These are phyloP conservation scores for Colletotrichum destructivum DNA, from an alignment of 2,329 filamentous ascomycete species.

Conservation along the genomic window DNA sequence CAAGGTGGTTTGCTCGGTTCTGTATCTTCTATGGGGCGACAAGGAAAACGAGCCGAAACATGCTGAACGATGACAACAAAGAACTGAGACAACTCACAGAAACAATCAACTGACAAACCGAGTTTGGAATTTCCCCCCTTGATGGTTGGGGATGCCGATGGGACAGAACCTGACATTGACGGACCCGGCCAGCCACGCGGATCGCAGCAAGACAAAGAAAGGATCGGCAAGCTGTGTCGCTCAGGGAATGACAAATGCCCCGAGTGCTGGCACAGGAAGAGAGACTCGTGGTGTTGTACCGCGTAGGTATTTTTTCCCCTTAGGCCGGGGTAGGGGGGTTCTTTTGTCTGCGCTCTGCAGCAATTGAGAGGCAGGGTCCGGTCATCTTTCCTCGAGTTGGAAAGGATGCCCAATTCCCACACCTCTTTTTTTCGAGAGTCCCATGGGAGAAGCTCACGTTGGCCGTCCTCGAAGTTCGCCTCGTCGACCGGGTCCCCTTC, in stretches of 20 bases:
- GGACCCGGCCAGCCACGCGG: slow-evolving; percentile 22
- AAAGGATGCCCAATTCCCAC: slow-evolving; percentile 9
- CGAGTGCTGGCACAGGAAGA: slow-evolving; percentile 9
- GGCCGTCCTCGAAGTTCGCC: slow-evolving; percentile 8
- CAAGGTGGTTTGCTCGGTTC: not conserved
- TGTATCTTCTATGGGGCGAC: not conserved
- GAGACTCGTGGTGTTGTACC: not conserved
- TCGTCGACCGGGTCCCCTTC: slow-evolving; percentile 13
- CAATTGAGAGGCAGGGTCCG: slow-evolving; percentile 13
- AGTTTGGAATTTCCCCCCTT: not conserved
- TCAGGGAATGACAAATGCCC: slow-evolving; percentile 14
- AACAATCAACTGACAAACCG: not conserved
- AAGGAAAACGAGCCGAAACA: not conserved
- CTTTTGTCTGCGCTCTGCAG: slow-evolving; percentile 2
- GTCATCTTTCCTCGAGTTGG: slow-evolving; percentile 13
- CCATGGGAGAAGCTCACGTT: slow-evolving; percentile 11
- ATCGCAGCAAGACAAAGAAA: slow-evolving; percentile 34
- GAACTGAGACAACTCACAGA: not conserved
- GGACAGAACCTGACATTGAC: slow-evolving; percentile 1
- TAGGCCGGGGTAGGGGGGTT: not conserved
- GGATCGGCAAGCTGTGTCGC: slow-evolving; percentile 25
- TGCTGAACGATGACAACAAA: not conserved
- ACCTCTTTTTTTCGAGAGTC: not conserved
- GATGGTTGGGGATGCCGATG: slow-evolving; percentile 25
- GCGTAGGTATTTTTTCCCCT: slow-evolving; percentile 1